These are phyloP conservation scores for Meyerozyma athensensis DNA, from an alignment of 1,139 yeast species.

Conservation along the genomic window DNA sequence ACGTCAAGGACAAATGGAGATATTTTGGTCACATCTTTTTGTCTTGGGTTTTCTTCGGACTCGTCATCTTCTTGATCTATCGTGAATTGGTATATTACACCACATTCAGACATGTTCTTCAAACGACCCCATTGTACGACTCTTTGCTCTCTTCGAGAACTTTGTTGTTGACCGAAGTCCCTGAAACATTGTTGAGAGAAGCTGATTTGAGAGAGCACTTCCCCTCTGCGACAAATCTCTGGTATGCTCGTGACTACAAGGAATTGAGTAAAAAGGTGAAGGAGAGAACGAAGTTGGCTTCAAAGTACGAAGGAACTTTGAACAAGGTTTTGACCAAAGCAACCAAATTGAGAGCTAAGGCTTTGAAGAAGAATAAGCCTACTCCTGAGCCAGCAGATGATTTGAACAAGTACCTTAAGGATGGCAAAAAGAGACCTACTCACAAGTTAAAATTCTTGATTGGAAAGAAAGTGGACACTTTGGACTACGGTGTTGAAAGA, in stretches of 20 bases:
- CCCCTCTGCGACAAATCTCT: slow-evolving; percentile 56
- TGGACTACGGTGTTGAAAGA: slow-evolving; percentile 62
- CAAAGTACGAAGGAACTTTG: slow-evolving; percentile 56
- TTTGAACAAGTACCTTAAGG: slow-evolving; percentile 48
- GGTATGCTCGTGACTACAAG: slow-evolving; percentile 60
- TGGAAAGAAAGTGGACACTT: slow-evolving; percentile 84
- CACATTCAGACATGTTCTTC: slow-evolving; percentile 61
- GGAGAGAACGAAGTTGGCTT: slow-evolving; percentile 51
- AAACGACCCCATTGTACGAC: slow-evolving; percentile 69
- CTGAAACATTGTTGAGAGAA: slow-evolving; percentile 46
- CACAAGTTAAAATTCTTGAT: slow-evolving; percentile 47
- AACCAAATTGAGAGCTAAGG: slow-evolving; percentile 48
- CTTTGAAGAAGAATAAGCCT: slow-evolving; percentile 52
- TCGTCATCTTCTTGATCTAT: slow-evolving; percentile 57
- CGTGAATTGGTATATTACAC: slow-evolving; percentile 67
- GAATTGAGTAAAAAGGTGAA: slow-evolving; percentile 48
- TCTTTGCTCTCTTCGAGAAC: slow-evolving; percentile 64
- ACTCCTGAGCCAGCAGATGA: slow-evolving; percentile 57
- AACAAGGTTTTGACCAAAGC: slow-evolving; percentile 54
- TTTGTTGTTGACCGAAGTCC: slow-evolving; percentile 59
- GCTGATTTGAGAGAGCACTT: slow-evolving; percentile 49
- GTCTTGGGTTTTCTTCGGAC: slow-evolving; percentile 64
- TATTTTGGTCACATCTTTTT: slow-evolving; percentile 69
- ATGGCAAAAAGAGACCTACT: slow-evolving; percentile 65
- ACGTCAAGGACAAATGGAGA: slow-evolving; percentile 52